These are phyloP conservation scores for Carex pumila DNA, from an alignment of 176 grass and related monocot genomes.

Conservation along the genomic window DNA sequence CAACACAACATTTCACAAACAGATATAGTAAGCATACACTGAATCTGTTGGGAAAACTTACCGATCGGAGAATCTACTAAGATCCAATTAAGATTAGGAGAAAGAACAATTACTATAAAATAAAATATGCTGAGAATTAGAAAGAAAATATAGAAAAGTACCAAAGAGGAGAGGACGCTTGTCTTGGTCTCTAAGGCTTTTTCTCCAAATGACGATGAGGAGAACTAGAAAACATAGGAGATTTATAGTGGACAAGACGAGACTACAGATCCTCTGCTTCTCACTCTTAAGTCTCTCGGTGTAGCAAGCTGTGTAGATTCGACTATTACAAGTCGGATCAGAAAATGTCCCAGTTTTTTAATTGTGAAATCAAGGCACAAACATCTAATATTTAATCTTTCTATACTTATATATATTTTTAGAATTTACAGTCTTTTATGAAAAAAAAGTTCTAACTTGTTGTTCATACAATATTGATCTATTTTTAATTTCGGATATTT, in stretches of 20 bases:
- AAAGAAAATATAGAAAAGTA: neutral
- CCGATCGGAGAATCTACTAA: neutral
- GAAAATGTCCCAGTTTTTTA: too few species aligned
- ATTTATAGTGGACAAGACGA: neutral
- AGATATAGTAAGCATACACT: neutral
- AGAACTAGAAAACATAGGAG: neutral
- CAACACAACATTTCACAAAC: neutral
- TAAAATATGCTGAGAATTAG: neutral
- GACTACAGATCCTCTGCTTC: neutral
- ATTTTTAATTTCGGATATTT: too few species aligned
- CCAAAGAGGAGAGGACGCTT: neutral
- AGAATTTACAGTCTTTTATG: too few species aligned
- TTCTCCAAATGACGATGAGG: neutral
- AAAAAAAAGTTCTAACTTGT: too few species aligned
- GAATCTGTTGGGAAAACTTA: neutral
- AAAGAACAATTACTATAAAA: neutral
- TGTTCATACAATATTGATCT: too few species aligned
- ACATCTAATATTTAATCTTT: too few species aligned
- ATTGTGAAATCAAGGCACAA: too few species aligned
- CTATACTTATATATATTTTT: too few species aligned
- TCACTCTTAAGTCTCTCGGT: neutral
- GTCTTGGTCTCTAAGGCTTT: neutral
- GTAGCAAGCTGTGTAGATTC: neutral
- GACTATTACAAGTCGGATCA: too few species aligned
- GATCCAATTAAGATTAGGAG: neutral